Percentiles rank a stretch among this genome's conserved stretches.
phyloP scores from a whole-genome alignment of 176 grass and related monocot genomes.

The Lolium multiflorum region DNA sequence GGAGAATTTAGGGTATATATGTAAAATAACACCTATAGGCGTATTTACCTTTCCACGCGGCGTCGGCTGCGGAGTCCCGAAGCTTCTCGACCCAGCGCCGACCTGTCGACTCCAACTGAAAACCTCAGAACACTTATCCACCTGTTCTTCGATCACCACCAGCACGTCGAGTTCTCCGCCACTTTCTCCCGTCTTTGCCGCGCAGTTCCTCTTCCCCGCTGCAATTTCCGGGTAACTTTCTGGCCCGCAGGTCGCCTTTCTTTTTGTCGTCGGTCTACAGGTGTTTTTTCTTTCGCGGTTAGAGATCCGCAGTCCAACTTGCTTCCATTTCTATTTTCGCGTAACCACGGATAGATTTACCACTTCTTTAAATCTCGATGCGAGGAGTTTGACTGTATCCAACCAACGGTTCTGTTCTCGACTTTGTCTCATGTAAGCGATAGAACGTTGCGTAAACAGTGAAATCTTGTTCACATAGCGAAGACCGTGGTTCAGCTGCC shows the following conservation, averaged over 20 bases:
- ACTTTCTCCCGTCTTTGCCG: neutral
- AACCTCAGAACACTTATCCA: neutral
- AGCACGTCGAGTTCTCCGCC: neutral
- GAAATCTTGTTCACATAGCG: neutral
- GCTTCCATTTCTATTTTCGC: neutral
- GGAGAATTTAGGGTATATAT: no score
- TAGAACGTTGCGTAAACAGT: neutral
- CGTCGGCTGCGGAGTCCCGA: constrained; percentile 34
- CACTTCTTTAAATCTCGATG: neutral
- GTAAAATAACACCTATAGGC: neutral
- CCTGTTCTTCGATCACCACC: neutral
- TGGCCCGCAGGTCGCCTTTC: neutral
- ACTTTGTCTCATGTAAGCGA: neutral
- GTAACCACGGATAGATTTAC: neutral
- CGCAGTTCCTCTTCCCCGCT: neutral
- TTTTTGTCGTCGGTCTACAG: neutral
- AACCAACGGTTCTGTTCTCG: neutral
- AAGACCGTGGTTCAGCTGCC: neutral
- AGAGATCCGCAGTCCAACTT: neutral
- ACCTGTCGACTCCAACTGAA: neutral
- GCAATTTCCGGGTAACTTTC: neutral
- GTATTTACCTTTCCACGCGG: constrained; percentile 20
- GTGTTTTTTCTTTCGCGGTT: neutral
- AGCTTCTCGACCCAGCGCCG: constrained; percentile 29
- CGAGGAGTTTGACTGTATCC: neutral